A percentile compares a stretch with the other conserved stretches of the same genome.
Conservation (phyloP, 129 eudicot genomes). For the Erigeron canadensis region DNA sequence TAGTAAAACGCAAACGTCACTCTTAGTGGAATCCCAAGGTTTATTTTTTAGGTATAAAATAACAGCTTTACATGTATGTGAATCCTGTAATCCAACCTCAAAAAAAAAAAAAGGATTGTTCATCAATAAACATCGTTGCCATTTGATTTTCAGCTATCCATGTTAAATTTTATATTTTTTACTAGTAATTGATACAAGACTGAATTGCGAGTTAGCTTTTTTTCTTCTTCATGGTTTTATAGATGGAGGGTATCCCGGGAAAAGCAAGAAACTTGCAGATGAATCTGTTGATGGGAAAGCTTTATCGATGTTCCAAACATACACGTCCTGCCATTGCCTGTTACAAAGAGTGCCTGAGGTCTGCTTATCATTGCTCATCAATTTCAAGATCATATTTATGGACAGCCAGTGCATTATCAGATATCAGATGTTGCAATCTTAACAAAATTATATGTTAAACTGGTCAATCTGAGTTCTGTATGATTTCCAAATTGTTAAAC, state of each 20-base stretch:
- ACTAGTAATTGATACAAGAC: no score
- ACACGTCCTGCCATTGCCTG: conserved; percentile 77
- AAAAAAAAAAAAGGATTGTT: no score
- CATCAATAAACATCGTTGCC: no score
- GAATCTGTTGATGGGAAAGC: conserved; percentile 88
- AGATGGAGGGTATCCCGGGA: conserved; percentile 92
- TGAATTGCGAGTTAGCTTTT: not conserved
- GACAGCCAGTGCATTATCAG: not conserved
- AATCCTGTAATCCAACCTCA: no score
- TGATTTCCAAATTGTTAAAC: not conserved
- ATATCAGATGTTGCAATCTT: not conserved
- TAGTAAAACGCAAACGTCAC: no score
- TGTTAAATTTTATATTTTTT: no score
- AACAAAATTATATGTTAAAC: not conserved
- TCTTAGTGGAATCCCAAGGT: no score
- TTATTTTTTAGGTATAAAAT: no score
- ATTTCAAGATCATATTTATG: conserved; percentile 13
- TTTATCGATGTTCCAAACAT: conserved; percentile 72
- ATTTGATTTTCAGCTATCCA: no score
- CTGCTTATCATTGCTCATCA: conserved; percentile 5
- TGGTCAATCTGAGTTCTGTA: not conserved
- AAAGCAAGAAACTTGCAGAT: conserved; percentile 82
- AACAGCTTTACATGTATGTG: no score
- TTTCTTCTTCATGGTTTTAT: conserved; percentile 25
- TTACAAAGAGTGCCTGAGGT: conserved; percentile 93